phyloP scores from a whole-genome alignment of 78 protist species.

The Planoprotostelium fungivorum region DNA sequence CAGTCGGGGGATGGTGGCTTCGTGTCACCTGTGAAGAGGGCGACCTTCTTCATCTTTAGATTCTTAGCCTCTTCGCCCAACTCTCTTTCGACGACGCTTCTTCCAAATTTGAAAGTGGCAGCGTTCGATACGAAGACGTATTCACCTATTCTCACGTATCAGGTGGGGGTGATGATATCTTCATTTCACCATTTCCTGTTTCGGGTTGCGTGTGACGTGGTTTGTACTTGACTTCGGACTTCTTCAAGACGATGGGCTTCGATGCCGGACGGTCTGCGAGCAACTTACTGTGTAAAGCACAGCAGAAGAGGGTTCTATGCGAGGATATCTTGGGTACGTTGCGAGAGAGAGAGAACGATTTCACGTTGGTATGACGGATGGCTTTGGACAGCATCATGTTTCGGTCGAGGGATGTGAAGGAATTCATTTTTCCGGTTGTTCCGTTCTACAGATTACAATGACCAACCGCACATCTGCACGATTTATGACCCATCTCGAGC shows the following conservation, averaged over 20 bases:
- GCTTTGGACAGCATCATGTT: no score
- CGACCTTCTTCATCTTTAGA: conserved; percentile 17
- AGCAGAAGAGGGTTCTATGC: no score
- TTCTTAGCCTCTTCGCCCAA: conserved; percentile 16
- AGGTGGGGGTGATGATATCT: not conserved
- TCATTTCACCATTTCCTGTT: not conserved
- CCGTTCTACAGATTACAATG: no score
- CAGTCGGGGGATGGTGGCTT: not conserved
- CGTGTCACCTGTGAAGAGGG: conserved; percentile 23
- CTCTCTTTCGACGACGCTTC: conserved; percentile 18
- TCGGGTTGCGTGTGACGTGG: not conserved
- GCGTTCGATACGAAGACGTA: conserved; percentile 33
- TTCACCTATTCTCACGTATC: not conserved
- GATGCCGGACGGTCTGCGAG: not conserved
- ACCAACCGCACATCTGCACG: no score
- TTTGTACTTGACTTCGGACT: not conserved
- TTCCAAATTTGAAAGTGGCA: conserved; percentile 39
- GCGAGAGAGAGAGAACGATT: no score
- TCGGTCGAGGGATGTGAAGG: no score
- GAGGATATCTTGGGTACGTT: no score
- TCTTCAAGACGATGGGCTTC: not conserved
- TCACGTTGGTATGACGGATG: no score
- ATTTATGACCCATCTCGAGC: no score
- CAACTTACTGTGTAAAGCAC: not conserved
- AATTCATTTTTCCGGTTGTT: no score